phyloP scores from a whole-genome alignment of 75 land plant species.

The Cryptomeria japonica region DNA sequence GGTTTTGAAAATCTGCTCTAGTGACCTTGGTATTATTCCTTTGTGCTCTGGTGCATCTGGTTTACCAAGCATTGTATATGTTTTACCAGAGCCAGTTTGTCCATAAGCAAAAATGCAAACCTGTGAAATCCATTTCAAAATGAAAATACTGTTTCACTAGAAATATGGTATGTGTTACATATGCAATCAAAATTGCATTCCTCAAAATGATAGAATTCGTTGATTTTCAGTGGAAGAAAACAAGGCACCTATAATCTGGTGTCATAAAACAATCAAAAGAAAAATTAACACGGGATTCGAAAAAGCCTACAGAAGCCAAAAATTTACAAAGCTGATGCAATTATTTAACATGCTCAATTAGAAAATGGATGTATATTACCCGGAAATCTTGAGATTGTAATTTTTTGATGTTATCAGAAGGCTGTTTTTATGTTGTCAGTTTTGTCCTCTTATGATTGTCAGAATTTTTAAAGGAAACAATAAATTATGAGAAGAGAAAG shows the following conservation, averaged over 20 bases:
- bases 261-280: not conserved
- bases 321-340: not conserved
- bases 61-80: conserved; percentile 94
- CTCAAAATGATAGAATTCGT: not conserved
- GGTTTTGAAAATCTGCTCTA: conserved; percentile 87
- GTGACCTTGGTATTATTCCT: conserved; percentile 90
- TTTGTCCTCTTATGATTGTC: not conserved
- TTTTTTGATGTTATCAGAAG: not conserved
- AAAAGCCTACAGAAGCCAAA: not conserved
- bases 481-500: not conserved
- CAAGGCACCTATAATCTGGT: not conserved
- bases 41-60: conserved; percentile 68
- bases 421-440: not conserved
- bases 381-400: not conserved
- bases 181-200: not conserved
- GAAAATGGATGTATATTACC: not conserved
- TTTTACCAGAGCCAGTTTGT: conserved; percentile 97
- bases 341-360: not conserved
- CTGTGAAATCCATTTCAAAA: conserved; percentile 29
- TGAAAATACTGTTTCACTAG: not conserved
- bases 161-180: not conserved
- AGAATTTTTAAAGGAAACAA: not conserved
- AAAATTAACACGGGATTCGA: not conserved
- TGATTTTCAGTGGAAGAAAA: not conserved
- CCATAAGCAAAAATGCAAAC: conserved; percentile 99